A percentile compares a stretch with the other conserved stretches of the same genome.
Evolutionary conservation across 768 basidiomycete species (phyloP).

Genomic region (Gymnopilus dilepis): DNA sequence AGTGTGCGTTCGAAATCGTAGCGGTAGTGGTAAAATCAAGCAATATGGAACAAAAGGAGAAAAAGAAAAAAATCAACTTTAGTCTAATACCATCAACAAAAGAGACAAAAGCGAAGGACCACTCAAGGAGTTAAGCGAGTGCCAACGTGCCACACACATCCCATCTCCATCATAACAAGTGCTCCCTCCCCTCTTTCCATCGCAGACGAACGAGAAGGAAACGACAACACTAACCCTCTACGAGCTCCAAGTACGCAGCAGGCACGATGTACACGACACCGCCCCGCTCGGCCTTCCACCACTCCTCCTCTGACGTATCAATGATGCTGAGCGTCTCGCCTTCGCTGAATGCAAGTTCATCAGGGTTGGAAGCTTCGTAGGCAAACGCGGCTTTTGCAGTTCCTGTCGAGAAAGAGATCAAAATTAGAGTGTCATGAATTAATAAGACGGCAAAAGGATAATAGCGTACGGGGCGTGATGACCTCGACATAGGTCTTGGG

Average conservation of each 20-base stretch:
- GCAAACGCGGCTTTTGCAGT: constrained; percentile 82
- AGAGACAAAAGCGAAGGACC: background rate
- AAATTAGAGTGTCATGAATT: constrained; percentile 9
- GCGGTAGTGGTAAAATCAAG: constrained; percentile 39
- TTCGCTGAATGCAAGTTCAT: constrained; percentile 87
- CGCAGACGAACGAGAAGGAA: constrained; percentile 10
- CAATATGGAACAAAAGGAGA: constrained; percentile 47
- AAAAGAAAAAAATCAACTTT: constrained; percentile 71
- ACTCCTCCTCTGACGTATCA: constrained; percentile 83
- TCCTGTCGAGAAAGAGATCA: constrained; percentile 39
- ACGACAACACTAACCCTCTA: constrained; percentile 80
- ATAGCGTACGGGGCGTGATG: constrained; percentile 63
- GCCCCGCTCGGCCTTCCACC: constrained; percentile 95
- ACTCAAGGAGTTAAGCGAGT: constrained; percentile 12
- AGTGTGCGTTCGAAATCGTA: constrained; percentile 27
- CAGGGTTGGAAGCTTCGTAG: constrained; percentile 70
- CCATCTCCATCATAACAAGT: too few species aligned
- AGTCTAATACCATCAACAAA: constrained; percentile 65
- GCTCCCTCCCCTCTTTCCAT: too few species aligned
- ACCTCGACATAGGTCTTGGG: constrained; percentile 87
- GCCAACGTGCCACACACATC: too few species aligned
- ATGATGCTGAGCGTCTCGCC: constrained; percentile 81
- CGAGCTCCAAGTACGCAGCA: constrained; percentile 85
- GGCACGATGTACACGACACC: constrained; percentile 92
- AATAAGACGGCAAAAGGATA: background rate